Evolutionary conservation across 2,329 filamentous ascomycete species (phyloP), one percentile per base, ranked within the genome.

Genomic region (Cladophialophora chaetospira): DNA sequence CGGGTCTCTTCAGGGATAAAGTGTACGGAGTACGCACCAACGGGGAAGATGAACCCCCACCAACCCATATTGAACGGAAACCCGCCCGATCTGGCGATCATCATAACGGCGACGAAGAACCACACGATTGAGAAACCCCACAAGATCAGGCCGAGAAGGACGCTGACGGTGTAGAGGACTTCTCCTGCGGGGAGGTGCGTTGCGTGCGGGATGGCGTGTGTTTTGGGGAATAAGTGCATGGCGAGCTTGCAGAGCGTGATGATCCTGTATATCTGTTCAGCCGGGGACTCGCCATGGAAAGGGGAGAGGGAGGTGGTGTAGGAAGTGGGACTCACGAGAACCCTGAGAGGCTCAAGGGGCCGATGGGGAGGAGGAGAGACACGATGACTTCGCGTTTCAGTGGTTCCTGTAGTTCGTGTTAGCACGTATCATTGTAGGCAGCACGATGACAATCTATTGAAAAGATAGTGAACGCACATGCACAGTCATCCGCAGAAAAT

Each of bases 331-430:
- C 44, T 15, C 9, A 47, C 44, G 44, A 47, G 15, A 47, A 47
- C 17, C 44, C 44, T 10, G 26, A 31, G 10, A 47, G 44, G n/a
- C 44, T 33, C 10, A 47, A 31, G 4, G 86, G 85, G 0, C 86
- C 86, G 1, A 89, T 74, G 1, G 86, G 86, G 0, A 89, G 72
- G 65, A 89, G 88, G 1, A 85, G 81, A 2, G 81, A 86, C 4
- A 88, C 85, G 42, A 89, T 85, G 50, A 86, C 81, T 60, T 87
- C 85, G 57, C 81, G 80, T 1, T 85, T 81, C 0, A 87, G 87
- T n/a, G 89, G 74, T 29, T 84, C 83, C n/a, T n/a, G n/a, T n/a
- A n/a, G n/a, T n/a, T n/a, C n/a, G n/a, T n/a, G n/a, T n/a, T n/a
- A n/a, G n/a, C n/a, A n/a, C n/a, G n/a, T n/a, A n/a, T n/a, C n/a